Evolutionary conservation across 2,329 filamentous ascomycete species (phyloP), one percentile per base, ranked within the genome.

Genomic region (Botryotinia convoluta): DNA sequence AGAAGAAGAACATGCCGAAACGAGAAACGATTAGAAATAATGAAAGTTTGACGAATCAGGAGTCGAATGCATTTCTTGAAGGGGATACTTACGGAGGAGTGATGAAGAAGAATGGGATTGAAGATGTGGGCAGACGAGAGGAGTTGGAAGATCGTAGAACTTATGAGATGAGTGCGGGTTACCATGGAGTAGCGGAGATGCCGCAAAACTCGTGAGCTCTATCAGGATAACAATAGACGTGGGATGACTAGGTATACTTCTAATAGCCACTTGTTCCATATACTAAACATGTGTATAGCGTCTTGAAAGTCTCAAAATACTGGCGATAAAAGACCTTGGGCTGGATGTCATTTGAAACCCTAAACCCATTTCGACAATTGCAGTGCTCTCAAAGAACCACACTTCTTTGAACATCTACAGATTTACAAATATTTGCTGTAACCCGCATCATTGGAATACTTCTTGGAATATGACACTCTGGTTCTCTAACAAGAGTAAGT

Each of bases 141-240:
- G 64, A 68, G 18, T 42, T 57, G n/a, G 65, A 68, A 54, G 26
- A 37, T 22, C 16, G 20, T 12, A 57, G 65, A 32, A 57, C 48
- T 29, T 68, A 68, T 57, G 65, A 68, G 39, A 68, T 68, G 65
- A 57, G 65, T 68, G 35, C 26, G 22, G 65, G 44, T 35, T 18
- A 29, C 54, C 65, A 42, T 68, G 45, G n/a, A 18, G n/a, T 68
- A 37, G 48, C 37, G 18, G 65, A 68, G 37, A 57, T 68, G 37
- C 65, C 65, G 18, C 26, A 16, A n/a, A 68, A 26, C 29, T 42
- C 35, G 37, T 68, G 35, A 68, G 65, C 48, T 57, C 54, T 32
- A n/a, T 14, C 10, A 20, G 22, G 2, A 68, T 18, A 54, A 39
- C 20, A n/a, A 22, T 51, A 54, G 16, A 54, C 35, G 18, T 42